Conservation (phyloP, 768 basidiomycete species). For the Ephemerocybe angulata region DNA sequence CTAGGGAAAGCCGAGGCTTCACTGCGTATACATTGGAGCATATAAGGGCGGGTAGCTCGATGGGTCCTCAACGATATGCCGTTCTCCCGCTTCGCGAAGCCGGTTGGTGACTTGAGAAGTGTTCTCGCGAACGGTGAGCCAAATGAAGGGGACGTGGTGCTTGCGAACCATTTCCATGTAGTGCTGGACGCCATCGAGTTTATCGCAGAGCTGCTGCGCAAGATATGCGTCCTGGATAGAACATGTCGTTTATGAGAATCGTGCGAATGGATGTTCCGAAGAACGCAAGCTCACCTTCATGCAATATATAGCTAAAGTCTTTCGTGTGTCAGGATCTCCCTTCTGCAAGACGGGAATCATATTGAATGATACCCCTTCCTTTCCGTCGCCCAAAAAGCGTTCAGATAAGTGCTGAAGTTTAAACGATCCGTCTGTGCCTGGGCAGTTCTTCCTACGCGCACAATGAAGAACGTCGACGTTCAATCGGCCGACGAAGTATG, state of each 20-base stretch:
- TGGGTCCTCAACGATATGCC: too few relatives aligned
- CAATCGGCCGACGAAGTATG: constrained; percentile 77
- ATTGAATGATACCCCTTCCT: constrained; percentile 73
- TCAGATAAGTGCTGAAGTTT: not conserved
- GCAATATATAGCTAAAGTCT: not conserved
- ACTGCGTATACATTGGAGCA: too few relatives aligned
- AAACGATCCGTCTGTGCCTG: not conserved
- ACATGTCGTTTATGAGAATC: not conserved
- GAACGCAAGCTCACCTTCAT: not conserved
- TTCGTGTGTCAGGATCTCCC: not conserved
- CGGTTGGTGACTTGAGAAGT: too few relatives aligned
- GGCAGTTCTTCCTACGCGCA: not conserved
- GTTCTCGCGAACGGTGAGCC: too few relatives aligned
- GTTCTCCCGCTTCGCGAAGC: too few relatives aligned
- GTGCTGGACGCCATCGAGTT: not conserved
- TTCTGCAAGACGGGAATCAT: not conserved
- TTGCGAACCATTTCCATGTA: not conserved
- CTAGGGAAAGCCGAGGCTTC: too few relatives aligned
- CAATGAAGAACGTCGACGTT: not conserved
- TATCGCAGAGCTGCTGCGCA: not conserved
- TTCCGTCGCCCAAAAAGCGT: constrained; percentile 72
- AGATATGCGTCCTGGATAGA: not conserved
- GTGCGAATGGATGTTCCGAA: not conserved
- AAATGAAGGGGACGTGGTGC: not conserved
- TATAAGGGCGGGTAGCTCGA: too few relatives aligned